A percentile compares a stretch with the other conserved stretches of the same genome.
Conservation (phyloP, 2,329 filamentous ascomycete genomes). For the Rachicladosporium sp. region DNA sequence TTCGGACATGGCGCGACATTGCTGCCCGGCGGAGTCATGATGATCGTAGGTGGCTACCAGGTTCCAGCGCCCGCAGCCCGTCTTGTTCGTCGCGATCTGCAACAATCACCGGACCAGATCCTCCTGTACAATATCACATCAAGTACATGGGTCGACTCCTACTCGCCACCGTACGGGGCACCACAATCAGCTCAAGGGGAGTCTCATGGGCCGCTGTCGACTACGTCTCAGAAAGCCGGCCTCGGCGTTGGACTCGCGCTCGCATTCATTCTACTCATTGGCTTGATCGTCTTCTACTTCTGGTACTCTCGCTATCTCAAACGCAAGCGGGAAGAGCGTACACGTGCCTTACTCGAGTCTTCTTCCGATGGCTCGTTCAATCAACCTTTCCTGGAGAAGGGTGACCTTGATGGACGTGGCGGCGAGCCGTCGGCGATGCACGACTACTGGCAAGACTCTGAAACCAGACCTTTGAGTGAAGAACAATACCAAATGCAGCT, state of each 20-base stretch:
- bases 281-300: conserved; percentile 32
- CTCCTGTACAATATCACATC: conserved; percentile 53
- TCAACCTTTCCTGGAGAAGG: conserved; percentile 31
- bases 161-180: conserved; percentile 30
- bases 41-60: conserved; percentile 46
- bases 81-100: conserved; percentile 21
- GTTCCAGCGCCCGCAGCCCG: conserved; percentile 31
- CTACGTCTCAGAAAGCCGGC: conserved; percentile 33
- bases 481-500: conserved; percentile 17
- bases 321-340: conserved; percentile 32
- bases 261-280: conserved; percentile 30
- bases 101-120: conserved; percentile 24
- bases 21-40: conserved; percentile 49
- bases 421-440: conserved; percentile 30
- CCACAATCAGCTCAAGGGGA: conserved; percentile 11
- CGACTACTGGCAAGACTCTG: conserved; percentile 5
- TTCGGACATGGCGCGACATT: conserved; percentile 51
- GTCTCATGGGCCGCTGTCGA: conserved; percentile 26
- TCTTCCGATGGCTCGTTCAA: conserved; percentile 28
- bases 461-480: conserved; percentile 3
- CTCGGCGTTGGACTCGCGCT: conserved; percentile 34
- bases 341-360: conserved; percentile 38
- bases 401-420: conserved; percentile 23
- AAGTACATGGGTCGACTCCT: conserved; percentile 44
- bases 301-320: conserved; percentile 33